Percentiles rank a stretch among this genome's conserved stretches.
Evolutionary conservation across 1,284 basidiomycete species (phyloP).

Genomic region (Boletus mariae): DNA sequence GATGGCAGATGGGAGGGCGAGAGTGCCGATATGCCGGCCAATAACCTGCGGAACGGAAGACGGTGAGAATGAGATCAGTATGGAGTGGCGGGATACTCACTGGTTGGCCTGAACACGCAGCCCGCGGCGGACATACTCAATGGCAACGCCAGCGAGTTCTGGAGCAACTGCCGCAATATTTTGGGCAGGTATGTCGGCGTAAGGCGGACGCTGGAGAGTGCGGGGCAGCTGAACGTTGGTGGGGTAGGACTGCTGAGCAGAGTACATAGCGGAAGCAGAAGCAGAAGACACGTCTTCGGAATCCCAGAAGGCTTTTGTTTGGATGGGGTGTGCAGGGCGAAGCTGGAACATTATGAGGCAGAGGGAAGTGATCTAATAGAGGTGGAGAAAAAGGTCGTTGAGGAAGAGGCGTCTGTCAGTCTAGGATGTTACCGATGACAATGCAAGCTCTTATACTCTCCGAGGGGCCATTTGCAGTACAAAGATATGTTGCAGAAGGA

Average conservation of each 20-base stretch:
- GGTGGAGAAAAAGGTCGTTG: constrained; percentile 21
- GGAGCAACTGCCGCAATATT: constrained; percentile 52
- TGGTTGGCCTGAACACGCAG: constrained; percentile 48
- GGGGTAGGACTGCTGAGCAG: constrained; percentile 31
- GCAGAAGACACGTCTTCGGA: constrained; percentile 29
- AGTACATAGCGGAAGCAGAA: constrained; percentile 26
- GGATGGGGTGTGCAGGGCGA: constrained; percentile 34
- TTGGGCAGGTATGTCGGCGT: constrained; percentile 49
- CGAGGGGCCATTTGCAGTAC: constrained; percentile 28
- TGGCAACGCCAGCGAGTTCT: constrained; percentile 52
- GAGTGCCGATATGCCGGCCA: constrained; percentile 46
- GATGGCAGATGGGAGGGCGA: constrained; percentile 47
- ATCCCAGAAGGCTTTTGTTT: constrained; percentile 36
- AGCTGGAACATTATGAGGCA: constrained; percentile 33
- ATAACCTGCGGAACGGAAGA: constrained; percentile 40
- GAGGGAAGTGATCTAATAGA: constrained; percentile 16
- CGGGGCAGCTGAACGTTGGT: constrained; percentile 53
- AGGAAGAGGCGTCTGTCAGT: constrained; percentile 18
- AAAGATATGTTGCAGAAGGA: constrained; percentile 32
- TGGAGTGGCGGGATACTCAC: constrained; percentile 35
- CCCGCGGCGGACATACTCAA: constrained; percentile 56
- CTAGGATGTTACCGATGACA: constrained; percentile 15
- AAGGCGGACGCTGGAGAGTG: constrained; percentile 52
- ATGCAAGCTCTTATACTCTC: constrained; percentile 28
- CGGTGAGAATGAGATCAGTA: not conserved